These are phyloP conservation scores for Phytomonas francai DNA, from an alignment of 208 protist species.

Conservation along the genomic window DNA sequence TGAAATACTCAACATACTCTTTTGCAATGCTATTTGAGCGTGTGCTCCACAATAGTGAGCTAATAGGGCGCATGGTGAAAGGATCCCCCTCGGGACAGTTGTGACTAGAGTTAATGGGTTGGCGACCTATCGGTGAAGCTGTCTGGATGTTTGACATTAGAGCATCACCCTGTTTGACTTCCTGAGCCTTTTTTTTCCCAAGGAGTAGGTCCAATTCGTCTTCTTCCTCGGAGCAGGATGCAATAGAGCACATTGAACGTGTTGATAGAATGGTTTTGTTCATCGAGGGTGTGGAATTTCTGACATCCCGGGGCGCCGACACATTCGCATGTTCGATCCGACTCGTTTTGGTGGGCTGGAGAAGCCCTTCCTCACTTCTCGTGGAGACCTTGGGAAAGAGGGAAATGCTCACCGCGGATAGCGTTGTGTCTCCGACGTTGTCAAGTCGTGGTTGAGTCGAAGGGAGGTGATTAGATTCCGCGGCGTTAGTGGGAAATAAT, in stretches of 20 bases:
- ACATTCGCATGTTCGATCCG: neutral
- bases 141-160: conserved; percentile 9
- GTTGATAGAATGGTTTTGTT: neutral
- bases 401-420: neutral
- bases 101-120: conserved; percentile 1
- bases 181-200: conserved; percentile 37
- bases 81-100: neutral
- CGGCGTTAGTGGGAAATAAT: neutral
- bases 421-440: neutral
- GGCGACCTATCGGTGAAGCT: neutral
- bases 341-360: neutral
- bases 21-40: conserved; percentile 23
- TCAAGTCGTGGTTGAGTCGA: neutral
- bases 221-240: conserved; percentile 27
- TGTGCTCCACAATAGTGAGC: conserved; percentile 43
- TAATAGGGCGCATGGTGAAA: conserved; percentile 17
- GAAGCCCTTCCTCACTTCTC: neutral
- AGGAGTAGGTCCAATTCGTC: conserved; percentile 75
- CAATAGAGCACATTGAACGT: neutral
- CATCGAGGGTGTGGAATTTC: neutral
- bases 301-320: neutral
- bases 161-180: conserved; percentile 25
- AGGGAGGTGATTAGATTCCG: neutral
- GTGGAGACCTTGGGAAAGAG: neutral
- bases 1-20: conserved; percentile 38